phyloP scores from a whole-genome alignment of 192 early-diverging fungal species.

The Rhizophagus clarus region DNA sequence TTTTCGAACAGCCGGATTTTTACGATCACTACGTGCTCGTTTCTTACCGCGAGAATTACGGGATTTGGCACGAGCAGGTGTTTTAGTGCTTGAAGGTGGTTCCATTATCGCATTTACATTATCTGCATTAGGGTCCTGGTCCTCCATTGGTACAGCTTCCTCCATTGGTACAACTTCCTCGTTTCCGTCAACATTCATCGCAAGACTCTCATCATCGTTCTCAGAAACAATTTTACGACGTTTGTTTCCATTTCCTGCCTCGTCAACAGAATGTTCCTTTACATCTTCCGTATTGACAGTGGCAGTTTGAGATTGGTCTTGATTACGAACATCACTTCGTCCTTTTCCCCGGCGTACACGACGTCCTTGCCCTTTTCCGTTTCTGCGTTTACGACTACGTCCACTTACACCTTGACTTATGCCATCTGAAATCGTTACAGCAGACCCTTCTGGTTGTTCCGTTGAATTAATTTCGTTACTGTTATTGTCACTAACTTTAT shows the following conservation, averaged over 20 bases:
- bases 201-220: neutral
- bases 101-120: neutral
- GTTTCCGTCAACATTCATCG: neutral
- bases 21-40: neutral
- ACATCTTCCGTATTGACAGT: too few relatives aligned
- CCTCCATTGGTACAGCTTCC: neutral
- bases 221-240: neutral
- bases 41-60: neutral
- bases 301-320: too few relatives aligned
- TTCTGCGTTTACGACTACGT: too few relatives aligned
- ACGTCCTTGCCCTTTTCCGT: too few relatives aligned
- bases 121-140: neutral
- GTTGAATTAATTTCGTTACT: too few relatives aligned
- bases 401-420: too few relatives aligned
- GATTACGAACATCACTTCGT: too few relatives aligned
- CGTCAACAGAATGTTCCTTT: too few relatives aligned
- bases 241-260: neutral
- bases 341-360: too few relatives aligned
- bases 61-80: neutral
- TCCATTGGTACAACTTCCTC: neutral
- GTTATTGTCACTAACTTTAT: too few relatives aligned
- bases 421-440: too few relatives aligned
- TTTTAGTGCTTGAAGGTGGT: neutral
- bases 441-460: too few relatives aligned
- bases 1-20: neutral